phyloP scores from a whole-genome alignment of 2,329 filamentous ascomycete genomes.

The Cercospora sojina region DNA sequence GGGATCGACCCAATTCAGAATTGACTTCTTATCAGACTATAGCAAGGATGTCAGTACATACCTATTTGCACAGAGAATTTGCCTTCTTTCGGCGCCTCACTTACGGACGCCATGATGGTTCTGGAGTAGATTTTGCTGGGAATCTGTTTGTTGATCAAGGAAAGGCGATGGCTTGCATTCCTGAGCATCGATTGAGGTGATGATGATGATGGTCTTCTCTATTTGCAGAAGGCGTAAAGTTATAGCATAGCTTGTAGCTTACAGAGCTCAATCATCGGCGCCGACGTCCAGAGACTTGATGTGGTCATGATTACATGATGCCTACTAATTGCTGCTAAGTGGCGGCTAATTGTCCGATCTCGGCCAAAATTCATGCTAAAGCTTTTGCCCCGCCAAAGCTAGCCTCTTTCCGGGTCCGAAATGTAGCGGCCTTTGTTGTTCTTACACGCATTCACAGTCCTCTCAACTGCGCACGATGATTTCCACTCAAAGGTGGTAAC shows the following conservation, averaged over 20 bases:
- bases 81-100: constrained; percentile 6
- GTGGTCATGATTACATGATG: constrained; percentile 14
- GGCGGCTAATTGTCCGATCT: neutral
- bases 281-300: neutral
- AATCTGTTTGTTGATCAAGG: constrained; percentile 6
- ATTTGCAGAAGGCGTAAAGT: neutral
- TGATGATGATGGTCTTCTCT: neutral
- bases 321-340: constrained; percentile 7
- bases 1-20: constrained; percentile 81
- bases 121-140: neutral
- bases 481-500: constrained; percentile 39
- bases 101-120: constrained; percentile 24
- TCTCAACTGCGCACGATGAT: constrained; percentile 16
- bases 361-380: neutral
- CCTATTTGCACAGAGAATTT: constrained; percentile 2
- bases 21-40: constrained; percentile 41
- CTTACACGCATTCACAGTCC: constrained; percentile 37
- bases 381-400: neutral
- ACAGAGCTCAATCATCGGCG: neutral
- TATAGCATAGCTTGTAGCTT: neutral
- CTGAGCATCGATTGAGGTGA: constrained; percentile 13
- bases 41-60: constrained; percentile 11
- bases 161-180: constrained; percentile 5
- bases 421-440: too few species aligned
- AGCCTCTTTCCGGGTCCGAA: neutral